Conservation (phyloP, 331 rosid species). For the Malus hybrid region DNA sequence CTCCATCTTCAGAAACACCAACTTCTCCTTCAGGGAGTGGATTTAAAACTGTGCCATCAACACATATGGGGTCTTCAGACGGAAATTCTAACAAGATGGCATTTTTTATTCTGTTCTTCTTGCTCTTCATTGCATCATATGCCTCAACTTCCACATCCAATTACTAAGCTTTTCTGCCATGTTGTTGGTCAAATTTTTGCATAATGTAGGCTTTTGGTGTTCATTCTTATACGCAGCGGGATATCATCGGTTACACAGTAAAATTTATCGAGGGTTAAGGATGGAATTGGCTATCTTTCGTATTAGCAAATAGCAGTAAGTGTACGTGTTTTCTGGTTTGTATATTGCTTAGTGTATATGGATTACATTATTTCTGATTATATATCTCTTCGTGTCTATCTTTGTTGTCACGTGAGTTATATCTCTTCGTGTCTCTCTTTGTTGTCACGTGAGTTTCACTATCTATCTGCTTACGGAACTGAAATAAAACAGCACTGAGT, state of each 20-base stretch:
- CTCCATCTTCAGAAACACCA: too few species aligned
- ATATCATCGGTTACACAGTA: too few species aligned
- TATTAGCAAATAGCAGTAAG: too few species aligned
- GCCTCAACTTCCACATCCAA: constrained; percentile 3
- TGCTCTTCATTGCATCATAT: constrained; percentile 15
- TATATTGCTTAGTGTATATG: too few species aligned
- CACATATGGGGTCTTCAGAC: not conserved
- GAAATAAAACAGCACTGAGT: not conserved
- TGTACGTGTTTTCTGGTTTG: too few species aligned
- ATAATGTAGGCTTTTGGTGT: not conserved
- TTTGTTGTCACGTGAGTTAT: too few species aligned
- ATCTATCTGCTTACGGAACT: not conserved
- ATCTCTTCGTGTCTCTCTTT: too few species aligned
- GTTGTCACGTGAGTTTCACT: too few species aligned
- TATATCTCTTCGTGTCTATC: too few species aligned
- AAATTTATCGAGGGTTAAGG: too few species aligned
- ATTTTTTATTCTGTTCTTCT: constrained; percentile 18
- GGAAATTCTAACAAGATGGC: constrained; percentile 15
- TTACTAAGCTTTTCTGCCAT: not conserved
- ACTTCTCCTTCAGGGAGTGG: not conserved
- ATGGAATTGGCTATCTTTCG: too few species aligned
- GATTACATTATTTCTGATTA: too few species aligned
- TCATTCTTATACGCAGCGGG: not conserved
- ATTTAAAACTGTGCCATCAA: not conserved
- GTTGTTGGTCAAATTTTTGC: not conserved